Evolutionary conservation across 1,284 basidiomycete genomes (phyloP).

Genomic region (Ganoderma sinense): DNA sequence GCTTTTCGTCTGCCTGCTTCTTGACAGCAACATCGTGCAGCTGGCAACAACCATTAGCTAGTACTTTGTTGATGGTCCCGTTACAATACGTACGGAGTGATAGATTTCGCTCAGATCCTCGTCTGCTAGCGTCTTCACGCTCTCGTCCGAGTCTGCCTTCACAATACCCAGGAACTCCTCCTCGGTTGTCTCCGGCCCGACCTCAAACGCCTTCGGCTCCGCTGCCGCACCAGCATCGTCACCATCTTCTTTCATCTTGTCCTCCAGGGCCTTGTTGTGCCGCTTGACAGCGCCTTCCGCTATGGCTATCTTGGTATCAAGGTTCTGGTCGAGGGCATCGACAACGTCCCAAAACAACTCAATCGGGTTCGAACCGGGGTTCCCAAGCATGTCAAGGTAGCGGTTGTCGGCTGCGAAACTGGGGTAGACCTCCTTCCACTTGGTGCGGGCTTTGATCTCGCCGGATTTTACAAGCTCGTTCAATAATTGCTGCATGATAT

Average conservation of each 20-base stretch:
- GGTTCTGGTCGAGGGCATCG: slow-evolving; percentile 85
- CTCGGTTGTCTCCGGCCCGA: slow-evolving; percentile 64
- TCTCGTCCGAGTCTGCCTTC: slow-evolving; percentile 57
- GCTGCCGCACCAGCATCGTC: slow-evolving; percentile 39
- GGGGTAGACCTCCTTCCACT: slow-evolving; percentile 92
- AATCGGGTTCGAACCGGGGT: slow-evolving; percentile 92
- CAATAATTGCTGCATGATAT: slow-evolving; percentile 63
- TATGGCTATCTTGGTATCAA: slow-evolving; percentile 77
- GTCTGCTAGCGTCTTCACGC: slow-evolving; percentile 53
- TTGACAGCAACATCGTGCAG: slow-evolving; percentile 75
- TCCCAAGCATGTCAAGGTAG: slow-evolving; percentile 88
- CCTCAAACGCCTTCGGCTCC: slow-evolving; percentile 49
- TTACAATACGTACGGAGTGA: slow-evolving; percentile 60
- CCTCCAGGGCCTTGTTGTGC: slow-evolving; percentile 45
- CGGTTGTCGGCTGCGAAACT: slow-evolving; percentile 79
- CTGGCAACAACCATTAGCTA: slow-evolving; percentile 47
- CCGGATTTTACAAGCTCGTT: slow-evolving; percentile 71
- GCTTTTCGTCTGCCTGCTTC: slow-evolving; percentile 81
- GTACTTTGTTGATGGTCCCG: neutral
- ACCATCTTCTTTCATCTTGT: slow-evolving; percentile 42
- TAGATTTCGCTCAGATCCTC: slow-evolving; percentile 71
- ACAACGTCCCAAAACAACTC: slow-evolving; percentile 97
- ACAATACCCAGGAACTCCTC: slow-evolving; percentile 69
- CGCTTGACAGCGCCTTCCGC: slow-evolving; percentile 69
- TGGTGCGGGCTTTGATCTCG: slow-evolving; percentile 81